phyloP scores from a whole-genome alignment of 345 rosid species.

The Acer campestre region DNA sequence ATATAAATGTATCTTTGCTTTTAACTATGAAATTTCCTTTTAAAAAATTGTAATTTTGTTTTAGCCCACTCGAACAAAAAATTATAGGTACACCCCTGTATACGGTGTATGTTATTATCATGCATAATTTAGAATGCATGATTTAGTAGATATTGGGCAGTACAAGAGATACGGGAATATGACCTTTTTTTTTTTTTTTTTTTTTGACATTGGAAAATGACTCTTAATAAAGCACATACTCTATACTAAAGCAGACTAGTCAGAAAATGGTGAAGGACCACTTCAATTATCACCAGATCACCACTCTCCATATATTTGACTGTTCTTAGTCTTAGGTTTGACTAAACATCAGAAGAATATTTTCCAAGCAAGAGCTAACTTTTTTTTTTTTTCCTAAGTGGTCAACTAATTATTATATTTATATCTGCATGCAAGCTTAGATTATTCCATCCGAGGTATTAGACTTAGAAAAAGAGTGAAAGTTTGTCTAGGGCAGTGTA shows the following conservation, averaged over 20 bases:
- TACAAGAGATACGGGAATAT: neutral
- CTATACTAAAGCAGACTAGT: neutral
- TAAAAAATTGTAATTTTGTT: too few relatives aligned
- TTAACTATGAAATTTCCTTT: too few relatives aligned
- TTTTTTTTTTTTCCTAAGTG: neutral
- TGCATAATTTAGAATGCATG: neutral
- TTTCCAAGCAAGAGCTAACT: neutral
- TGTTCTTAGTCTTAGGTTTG: slow-evolving; percentile 17
- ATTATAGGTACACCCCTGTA: too few relatives aligned
- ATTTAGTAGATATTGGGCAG: neutral
- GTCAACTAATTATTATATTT: neutral
- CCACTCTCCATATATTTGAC: neutral
- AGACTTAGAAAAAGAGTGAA: neutral
- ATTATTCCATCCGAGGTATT: neutral
- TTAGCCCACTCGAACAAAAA: too few relatives aligned
- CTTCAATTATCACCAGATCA: neutral
- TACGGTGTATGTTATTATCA: neutral
- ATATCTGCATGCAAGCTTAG: neutral
- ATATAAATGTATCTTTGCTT: too few relatives aligned
- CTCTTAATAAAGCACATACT: neutral
- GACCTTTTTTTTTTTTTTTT: too few relatives aligned
- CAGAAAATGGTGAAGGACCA: slow-evolving; percentile 10
- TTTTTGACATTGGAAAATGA: too few relatives aligned
- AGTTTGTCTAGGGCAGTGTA: neutral
- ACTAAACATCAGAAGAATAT: neutral